Conservation (phyloP, 495 filamentous ascomycete species). For the Beverwykella pulmonaria region DNA sequence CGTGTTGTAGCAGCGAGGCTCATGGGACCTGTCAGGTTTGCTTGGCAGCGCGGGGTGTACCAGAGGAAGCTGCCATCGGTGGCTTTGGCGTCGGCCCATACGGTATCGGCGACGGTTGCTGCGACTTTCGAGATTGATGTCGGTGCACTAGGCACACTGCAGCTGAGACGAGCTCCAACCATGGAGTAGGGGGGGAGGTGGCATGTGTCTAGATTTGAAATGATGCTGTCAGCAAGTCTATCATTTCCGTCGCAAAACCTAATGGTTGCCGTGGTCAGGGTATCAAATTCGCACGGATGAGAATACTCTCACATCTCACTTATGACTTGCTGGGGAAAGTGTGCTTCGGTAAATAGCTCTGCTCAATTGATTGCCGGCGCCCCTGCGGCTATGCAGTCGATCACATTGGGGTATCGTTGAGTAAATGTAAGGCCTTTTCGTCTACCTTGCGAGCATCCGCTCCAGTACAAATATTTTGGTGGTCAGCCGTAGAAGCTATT, state of each 20-base stretch:
- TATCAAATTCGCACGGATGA: constrained; percentile 36
- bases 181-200: neutral
- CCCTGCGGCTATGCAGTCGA: constrained; percentile 39
- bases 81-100: neutral
- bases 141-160: neutral
- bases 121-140: neutral
- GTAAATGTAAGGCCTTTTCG: constrained; percentile 37
- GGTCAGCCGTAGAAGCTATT: constrained; percentile 33
- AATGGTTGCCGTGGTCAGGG: constrained; percentile 7
- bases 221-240: constrained; percentile 5
- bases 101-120: neutral
- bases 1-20: neutral
- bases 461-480: constrained; percentile 39
- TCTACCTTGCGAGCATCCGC: constrained; percentile 41
- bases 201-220: neutral
- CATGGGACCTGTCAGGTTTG: neutral
- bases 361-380: constrained; percentile 46
- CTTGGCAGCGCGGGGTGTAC: neutral
- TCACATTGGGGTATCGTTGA: constrained; percentile 37
- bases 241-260: constrained; percentile 10
- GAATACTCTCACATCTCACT: constrained; percentile 25
- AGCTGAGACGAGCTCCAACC: neutral
- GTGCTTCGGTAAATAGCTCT: constrained; percentile 29
- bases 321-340: constrained; percentile 44
- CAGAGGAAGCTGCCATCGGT: neutral